Evolutionary conservation across 176 grass and related monocot genomes (phyloP).

Genomic region (Typha latifolia): DNA sequence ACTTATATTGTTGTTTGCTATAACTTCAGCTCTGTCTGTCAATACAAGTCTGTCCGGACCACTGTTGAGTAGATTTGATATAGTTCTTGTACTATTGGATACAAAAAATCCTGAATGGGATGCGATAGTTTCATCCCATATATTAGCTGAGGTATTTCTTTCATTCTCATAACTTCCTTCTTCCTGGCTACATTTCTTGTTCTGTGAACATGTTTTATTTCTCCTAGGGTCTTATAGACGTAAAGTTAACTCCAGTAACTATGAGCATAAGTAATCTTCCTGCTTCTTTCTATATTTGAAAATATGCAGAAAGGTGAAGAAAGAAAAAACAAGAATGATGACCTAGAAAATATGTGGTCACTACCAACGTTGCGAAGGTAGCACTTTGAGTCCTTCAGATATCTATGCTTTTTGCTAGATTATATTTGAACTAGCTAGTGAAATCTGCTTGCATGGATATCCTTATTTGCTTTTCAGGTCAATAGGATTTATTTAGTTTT

Average conservation of each 20-base stretch:
- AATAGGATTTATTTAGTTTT: background rate
- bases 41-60: conserved; percentile 96
- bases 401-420: background rate
- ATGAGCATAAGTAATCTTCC: background rate
- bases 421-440: background rate
- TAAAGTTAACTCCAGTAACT: background rate
- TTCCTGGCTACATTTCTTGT: background rate
- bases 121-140: conserved; percentile 81
- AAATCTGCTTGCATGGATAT: background rate
- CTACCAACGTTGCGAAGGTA: conserved; percentile 48
- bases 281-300: conserved; percentile 19
- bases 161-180: background rate
- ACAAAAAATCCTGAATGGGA: conserved; percentile 51
- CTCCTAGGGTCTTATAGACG: too few relatives aligned
- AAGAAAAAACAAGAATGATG: conserved; percentile 30
- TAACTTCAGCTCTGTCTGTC: conserved; percentile 71
- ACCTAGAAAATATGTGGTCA: conserved; percentile 37
- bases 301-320: conserved; percentile 42
- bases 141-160: conserved; percentile 48
- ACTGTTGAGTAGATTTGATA: conserved; percentile 94
- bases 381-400: conserved; percentile 1
- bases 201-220: background rate
- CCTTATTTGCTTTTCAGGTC: background rate
- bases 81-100: conserved; percentile 91
- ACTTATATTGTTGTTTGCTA: conserved; percentile 7